Conservation (phyloP, 2,329 filamentous ascomycete genomes). For the Penicillium sp. region DNA sequence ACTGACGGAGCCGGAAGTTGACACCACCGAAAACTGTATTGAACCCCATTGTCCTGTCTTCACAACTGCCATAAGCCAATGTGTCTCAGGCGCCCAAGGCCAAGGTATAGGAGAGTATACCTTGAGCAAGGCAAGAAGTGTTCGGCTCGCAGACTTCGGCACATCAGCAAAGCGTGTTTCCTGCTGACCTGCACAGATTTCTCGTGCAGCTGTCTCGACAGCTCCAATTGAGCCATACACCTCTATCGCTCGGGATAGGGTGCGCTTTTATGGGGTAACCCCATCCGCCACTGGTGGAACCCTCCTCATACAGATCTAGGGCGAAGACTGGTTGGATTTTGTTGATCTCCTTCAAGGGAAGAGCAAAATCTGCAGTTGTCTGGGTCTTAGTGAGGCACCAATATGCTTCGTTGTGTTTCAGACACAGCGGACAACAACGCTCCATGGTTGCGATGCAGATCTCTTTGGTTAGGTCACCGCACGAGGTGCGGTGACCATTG, state of each 20-base stretch:
- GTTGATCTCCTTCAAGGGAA: background rate
- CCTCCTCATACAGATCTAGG: no score
- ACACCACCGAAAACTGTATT: no score
- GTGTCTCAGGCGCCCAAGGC: no score
- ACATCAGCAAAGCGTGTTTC: no score
- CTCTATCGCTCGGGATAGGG: background rate
- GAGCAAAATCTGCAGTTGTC: background rate
- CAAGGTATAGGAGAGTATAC: no score
- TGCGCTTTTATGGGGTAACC: background rate
- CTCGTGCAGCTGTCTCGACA: background rate
- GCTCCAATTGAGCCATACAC: background rate
- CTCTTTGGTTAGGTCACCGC: background rate
- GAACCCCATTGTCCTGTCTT: no score
- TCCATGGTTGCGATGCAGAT: background rate
- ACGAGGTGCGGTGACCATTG: background rate
- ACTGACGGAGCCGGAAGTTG: no score
- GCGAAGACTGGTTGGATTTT: background rate
- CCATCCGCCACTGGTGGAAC: no score
- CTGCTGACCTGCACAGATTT: background rate
- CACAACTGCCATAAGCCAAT: no score
- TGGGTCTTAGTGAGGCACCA: background rate
- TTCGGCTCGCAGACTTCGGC: rapidly evolving
- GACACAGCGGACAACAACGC: background rate
- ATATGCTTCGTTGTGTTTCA: background rate
- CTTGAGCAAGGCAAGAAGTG: no score